Evolutionary conservation across 2,329 filamentous ascomycete genomes (phyloP), one percentile per base, ranked within the genome.

Genomic region (Camillea tinctor): DNA sequence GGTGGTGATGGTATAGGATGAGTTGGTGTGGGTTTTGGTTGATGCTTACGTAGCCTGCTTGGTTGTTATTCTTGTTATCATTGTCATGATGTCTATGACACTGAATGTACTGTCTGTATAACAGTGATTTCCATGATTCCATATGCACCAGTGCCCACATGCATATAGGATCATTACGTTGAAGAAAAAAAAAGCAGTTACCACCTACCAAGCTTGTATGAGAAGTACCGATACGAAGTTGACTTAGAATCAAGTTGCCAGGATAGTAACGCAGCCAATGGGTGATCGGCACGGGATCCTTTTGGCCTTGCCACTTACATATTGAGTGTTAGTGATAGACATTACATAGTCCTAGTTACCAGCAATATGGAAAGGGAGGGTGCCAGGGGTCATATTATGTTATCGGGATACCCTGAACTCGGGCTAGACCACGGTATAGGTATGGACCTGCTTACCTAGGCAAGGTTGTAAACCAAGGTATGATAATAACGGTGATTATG

Each of bases 191-290:
- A 11, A 44, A 44, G 36, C 2, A 7, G 5, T n/a, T 44, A 44
- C 36, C 36, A 44, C 36, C 36, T 44, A 44, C 36, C 36, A 17
- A 44, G 4, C 17, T n/a, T 11, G 36, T 44, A n/a, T 44, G 17
- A 44, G 17, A 44, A 15, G 36, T 44, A 44, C 36, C 36, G 36
- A 6, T 44, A 44, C 36, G 11, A 15, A n/a, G 5, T n/a, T 44
- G 15, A 5, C 3, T 40, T 13, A 11, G 36, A 8, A 3, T 11
- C 36, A 30, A 30, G 26, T 13, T 30, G 52, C 24, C 23, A n/a
- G 52, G 52, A 36, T 54, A 54, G 52, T 54, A 54, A 11, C 26
- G 17, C 15, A 30, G 20, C 52, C 52, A 54, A 54, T 54, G 15
- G 21, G 19, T 3, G 21, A 23, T 22, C 5, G 26, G 21, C 24